Evolutionary conservation across 306 rosid species (phyloP), one percentile per base, ranked within the genome.

Genomic region (Quercus dentata): DNA sequence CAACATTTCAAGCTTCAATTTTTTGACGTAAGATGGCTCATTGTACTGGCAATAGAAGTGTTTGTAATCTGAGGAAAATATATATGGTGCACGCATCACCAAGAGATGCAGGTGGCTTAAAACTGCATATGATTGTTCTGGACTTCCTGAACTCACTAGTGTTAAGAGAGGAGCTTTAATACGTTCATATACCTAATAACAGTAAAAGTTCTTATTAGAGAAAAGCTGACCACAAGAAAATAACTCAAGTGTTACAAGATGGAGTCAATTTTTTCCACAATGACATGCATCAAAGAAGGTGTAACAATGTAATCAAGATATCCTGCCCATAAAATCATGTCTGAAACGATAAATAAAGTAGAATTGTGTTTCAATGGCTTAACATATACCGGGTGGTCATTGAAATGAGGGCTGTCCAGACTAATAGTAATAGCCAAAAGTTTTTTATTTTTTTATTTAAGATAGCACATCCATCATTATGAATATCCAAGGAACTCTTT

Each of bases 21-120:
- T 96, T 90, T 93, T 96, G 75, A 96, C 98, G 86, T 96, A 96
- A 19, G 99, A 93, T 59, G 99, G 99, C 87, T 96, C 99, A 80
- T 96, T 96, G 88, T 96, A 96, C 84, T 96, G 99, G 87, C 99
- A 96, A 83, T 93, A 96, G 84, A 93, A 96, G 87, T 96, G 97
- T 80, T 96, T 93, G 90, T 96, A 96, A 86, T 96, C 99, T 20
- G 89, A 73, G 61, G 98, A 87, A 90, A 96, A 96, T 89, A 96
- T 88, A 87, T 78, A 96, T 73, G 99, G 98, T 67, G 99, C 98
- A 80, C 99, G 99, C 93, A 91, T 88, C 89, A 96, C 99, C 92
- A 96, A 87, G 80, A 96, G 89, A 89, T 96, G 99, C 83, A 96
- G 87, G 86, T 96, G 99, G 74, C 98, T 93, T 80, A 96, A 84